Evolutionary conservation across 1,284 basidiomycete species (phyloP).

Genomic region (Mrakiaceae sp.): DNA sequence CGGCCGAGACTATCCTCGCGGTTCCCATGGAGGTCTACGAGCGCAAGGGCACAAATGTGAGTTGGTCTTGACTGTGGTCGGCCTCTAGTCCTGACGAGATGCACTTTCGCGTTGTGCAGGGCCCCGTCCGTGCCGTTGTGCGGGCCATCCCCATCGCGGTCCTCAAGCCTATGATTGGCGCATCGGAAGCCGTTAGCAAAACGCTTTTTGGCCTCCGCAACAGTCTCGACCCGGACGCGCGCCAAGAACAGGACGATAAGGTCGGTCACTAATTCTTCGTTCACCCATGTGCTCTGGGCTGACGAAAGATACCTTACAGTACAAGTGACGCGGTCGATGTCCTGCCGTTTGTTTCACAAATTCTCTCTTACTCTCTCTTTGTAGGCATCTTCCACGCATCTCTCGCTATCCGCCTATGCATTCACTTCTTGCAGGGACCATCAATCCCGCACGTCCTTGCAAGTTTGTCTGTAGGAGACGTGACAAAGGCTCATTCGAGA

Average conservation of each 20-base stretch:
- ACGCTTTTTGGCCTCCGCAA: conserved; percentile 87
- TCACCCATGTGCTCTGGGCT: too few relatives aligned
- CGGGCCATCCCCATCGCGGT: conserved; percentile 95
- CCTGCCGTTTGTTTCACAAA: too few relatives aligned
- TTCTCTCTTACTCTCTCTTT: too few relatives aligned
- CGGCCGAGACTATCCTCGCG: conserved; percentile 94
- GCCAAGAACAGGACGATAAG: conserved; percentile 71
- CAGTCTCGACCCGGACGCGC: conserved; percentile 66
- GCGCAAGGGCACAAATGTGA: conserved; percentile 70
- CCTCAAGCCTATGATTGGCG: conserved; percentile 90
- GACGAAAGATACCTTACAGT: too few relatives aligned
- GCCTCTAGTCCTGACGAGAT: not conserved
- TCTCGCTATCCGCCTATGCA: too few relatives aligned
- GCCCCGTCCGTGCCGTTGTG: conserved; percentile 80
- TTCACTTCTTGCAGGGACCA: too few relatives aligned
- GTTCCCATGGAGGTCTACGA: conserved; percentile 99
- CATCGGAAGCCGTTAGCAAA: conserved; percentile 89
- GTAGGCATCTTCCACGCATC: too few relatives aligned
- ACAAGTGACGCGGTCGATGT: too few relatives aligned
- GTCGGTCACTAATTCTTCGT: too few relatives aligned
- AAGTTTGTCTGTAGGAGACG: too few relatives aligned
- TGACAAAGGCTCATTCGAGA: too few relatives aligned
- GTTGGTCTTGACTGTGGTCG: conserved; percentile 22
- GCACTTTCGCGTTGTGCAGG: conserved; percentile 41
- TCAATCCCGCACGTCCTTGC: too few relatives aligned